Evolutionary conservation across 257 asterid species (phyloP).

Genomic region (Perilla frutescens): DNA sequence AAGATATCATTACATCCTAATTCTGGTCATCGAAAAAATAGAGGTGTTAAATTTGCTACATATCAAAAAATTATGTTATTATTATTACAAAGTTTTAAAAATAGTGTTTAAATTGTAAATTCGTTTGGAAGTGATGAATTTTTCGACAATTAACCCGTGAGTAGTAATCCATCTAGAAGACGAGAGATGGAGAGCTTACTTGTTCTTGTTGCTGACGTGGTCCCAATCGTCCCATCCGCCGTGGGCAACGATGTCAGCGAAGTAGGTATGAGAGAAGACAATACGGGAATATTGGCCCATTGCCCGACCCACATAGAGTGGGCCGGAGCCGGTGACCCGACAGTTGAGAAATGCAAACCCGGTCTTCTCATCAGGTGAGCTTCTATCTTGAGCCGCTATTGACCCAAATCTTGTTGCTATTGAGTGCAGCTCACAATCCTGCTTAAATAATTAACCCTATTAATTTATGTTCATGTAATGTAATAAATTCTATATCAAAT

Average conservation of each 20-base stretch:
- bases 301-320: conserved; percentile 86
- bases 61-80: too few species aligned
- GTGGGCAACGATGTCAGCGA: conserved; percentile 76
- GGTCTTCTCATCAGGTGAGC: conserved; percentile 60
- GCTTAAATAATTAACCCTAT: background rate
- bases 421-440: conserved; percentile 86
- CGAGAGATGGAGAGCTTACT: conserved; percentile 41
- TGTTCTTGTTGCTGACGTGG: conserved; percentile 77
- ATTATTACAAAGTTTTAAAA: too few species aligned
- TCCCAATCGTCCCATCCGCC: conserved; percentile 99
- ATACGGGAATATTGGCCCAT: conserved; percentile 91
- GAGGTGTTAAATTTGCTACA: too few species aligned
- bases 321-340: conserved; percentile 76
- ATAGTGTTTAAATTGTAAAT: too few species aligned
- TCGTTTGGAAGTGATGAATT: too few species aligned
- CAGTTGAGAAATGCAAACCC: conserved; percentile 80
- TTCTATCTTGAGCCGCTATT: conserved; percentile 83
- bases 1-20: too few species aligned
- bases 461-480: background rate
- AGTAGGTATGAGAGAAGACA: conserved; percentile 71
- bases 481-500: too few species aligned
- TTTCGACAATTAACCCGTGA: too few species aligned
- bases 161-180: too few species aligned
- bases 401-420: conserved; percentile 84
- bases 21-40: too few species aligned